phyloP scores from a whole-genome alignment of 2,329 filamentous ascomycete species.

The Thermoascus crustaceus region DNA sequence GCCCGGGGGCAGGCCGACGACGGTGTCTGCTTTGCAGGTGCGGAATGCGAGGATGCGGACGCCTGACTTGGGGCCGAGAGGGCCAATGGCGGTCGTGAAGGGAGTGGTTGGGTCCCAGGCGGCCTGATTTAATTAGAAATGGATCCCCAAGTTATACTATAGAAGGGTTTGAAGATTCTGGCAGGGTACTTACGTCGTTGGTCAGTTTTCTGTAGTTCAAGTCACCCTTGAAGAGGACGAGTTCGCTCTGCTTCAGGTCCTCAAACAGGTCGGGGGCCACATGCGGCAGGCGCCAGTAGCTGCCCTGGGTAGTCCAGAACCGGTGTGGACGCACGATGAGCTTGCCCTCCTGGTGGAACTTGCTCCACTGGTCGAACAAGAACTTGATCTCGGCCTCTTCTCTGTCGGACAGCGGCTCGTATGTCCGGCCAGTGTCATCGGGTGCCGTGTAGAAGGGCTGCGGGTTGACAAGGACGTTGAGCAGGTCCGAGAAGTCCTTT shows the following conservation, averaged over 20 bases:
- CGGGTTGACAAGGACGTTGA: constrained; percentile 70
- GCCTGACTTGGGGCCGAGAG: constrained; percentile 71
- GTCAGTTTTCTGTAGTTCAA: constrained; percentile 92
- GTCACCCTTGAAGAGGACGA: constrained; percentile 96
- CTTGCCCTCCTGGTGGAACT: constrained; percentile 73
- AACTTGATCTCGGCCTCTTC: constrained; percentile 63
- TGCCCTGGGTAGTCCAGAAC: constrained; percentile 85
- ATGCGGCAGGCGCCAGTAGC: constrained; percentile 77
- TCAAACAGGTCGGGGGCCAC: constrained; percentile 60
- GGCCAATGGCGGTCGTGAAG: constrained; percentile 76
- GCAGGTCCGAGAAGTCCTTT: constrained; percentile 71
- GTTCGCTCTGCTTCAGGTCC: constrained; percentile 72
- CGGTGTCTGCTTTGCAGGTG: constrained; percentile 94
- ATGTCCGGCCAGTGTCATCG: constrained; percentile 52
- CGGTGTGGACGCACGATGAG: constrained; percentile 72
- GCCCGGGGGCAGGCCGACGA: constrained; percentile 75
- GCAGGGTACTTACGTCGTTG: constrained; percentile 60
- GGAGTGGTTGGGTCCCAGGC: constrained; percentile 81
- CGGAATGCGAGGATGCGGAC: constrained; percentile 78
- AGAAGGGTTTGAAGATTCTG: no score
- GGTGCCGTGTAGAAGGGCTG: constrained; percentile 71
- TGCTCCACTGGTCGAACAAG: constrained; percentile 74
- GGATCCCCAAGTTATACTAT: no score
- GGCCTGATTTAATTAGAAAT: constrained; percentile 39
- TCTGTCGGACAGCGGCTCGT: constrained; percentile 55